Evolutionary conservation across 2,329 filamentous ascomycete genomes (phyloP).

Genomic region (Fusarium sp.): DNA sequence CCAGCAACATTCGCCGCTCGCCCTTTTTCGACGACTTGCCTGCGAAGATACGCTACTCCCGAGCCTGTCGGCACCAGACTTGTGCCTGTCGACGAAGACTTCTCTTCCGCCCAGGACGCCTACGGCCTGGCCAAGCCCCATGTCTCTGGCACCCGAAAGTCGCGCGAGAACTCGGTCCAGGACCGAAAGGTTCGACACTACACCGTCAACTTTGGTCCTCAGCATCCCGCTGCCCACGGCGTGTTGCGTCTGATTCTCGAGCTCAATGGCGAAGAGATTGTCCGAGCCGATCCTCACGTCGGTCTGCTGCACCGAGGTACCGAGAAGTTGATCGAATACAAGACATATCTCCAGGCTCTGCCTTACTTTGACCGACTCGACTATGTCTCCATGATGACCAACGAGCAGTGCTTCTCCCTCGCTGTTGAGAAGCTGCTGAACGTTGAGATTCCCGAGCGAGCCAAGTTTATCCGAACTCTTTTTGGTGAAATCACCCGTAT

Average conservation of each 20-base stretch:
- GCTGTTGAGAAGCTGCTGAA: conserved; percentile 99
- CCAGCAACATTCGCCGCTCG: conserved; percentile 63
- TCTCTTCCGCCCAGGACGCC: conserved; percentile 67
- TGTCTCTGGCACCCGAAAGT: conserved; percentile 62
- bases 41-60: conserved; percentile 75
- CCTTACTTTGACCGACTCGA: conserved; percentile 99
- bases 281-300: conserved; percentile 96
- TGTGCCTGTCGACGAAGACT: conserved; percentile 76
- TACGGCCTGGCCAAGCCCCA: conserved; percentile 63
- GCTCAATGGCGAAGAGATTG: conserved; percentile 96
- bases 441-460: conserved; percentile 93
- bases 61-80: conserved; percentile 70
- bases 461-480: conserved; percentile 96
- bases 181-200: conserved; percentile 96
- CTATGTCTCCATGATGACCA: conserved; percentile 99
- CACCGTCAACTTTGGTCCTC: conserved; percentile 99
- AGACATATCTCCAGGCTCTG: conserved; percentile 97
- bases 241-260: conserved; percentile 98
- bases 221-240: conserved; percentile 98
- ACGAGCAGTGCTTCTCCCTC: conserved; percentile 96
- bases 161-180: conserved; percentile 64
- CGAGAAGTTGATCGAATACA: conserved; percentile 99
- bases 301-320: conserved; percentile 96
- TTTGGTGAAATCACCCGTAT: conserved; percentile 96
- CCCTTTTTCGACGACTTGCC: conserved; percentile 75